Base-by-base conservation (phyloP, 2,329 filamentous ascomycete species). In the Ilyonectria sp. region DNA sequence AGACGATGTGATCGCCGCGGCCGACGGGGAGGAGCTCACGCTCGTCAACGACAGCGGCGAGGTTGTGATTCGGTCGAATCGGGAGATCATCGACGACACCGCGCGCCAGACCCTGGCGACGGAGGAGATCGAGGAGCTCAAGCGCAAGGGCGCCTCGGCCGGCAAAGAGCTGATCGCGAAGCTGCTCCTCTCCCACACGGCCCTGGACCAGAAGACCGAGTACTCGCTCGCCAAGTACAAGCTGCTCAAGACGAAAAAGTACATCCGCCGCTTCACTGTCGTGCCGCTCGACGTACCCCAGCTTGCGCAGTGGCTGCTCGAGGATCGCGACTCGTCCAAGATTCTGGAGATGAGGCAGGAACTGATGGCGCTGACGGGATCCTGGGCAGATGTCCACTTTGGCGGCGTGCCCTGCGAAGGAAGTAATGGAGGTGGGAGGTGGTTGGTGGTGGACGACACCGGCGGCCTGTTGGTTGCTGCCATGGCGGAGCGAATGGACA, bases 161-260 rank as follows among this genome's bases (percentile, higher is more conserved):
- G 95, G 95, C 13, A 93, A 93, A 79, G 95, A 97, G 58, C 88
- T 99, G 54, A 96, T 99, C 70, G 92, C 93, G n/a, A 97, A 95
- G 82, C 90, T 99, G 29, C 89, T 99, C 81, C 87, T 94, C 33
- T 96, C 94, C 49, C 96, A 99, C 80, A 91, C 93, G 19, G 93
- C 92, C 1, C 87, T 99, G 49, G 94, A 97, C 73, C 93, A 98
- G 83, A 99, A 99, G 86, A 98, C 96, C 0, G 87, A 91, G 0
- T 99, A 97, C 77, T 97, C 94, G 2, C 85, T 98, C 65, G 95
- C 95, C 49, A 99, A 99, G 81, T 99, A 99, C 82, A 97, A 96
- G 76, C 85, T 98, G 19, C 87, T 97, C 52, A 99, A 99, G 84
- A 92, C 93, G 71, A 95, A 92, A 79, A 99, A 99, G 82, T 98